A percentile compares a stretch with the other conserved stretches of the same genome.
phyloP scores from a whole-genome alignment of 805 yeast genomes.

The Tetrapisispora iriomotensis region DNA sequence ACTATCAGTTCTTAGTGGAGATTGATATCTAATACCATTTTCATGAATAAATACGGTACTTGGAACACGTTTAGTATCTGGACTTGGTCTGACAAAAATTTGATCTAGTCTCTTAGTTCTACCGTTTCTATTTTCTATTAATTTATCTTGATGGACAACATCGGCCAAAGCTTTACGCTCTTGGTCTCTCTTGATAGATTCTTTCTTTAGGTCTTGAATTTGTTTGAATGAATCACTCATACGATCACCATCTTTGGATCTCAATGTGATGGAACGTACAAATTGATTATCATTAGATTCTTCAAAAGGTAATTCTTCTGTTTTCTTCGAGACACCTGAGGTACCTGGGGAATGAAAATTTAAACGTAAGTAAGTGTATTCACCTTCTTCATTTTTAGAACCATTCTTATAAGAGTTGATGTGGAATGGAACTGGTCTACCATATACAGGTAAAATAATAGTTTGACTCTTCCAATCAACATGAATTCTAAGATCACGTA shows the following conservation, averaged over 20 bases:
- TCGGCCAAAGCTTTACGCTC: constrained; percentile 90
- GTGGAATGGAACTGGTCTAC: constrained; percentile 97
- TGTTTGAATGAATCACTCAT: constrained; percentile 83
- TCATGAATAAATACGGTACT: constrained; percentile 88
- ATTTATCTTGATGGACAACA: constrained; percentile 83
- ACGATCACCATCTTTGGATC: constrained; percentile 85
- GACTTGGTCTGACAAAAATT: constrained; percentile 88
- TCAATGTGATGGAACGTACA: constrained; percentile 73
- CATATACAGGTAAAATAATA: constrained; percentile 80
- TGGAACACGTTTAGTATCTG: constrained; percentile 92
- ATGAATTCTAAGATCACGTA: constrained; percentile 74
- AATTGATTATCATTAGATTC: constrained; percentile 80
- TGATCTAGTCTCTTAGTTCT: constrained; percentile 81
- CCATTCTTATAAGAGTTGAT: constrained; percentile 91
- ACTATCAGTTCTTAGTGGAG: constrained; percentile 76
- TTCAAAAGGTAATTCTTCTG: constrained; percentile 83
- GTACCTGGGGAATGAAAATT: constrained; percentile 91
- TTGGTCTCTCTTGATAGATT: constrained; percentile 78
- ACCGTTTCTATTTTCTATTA: constrained; percentile 71
- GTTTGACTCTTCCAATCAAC: constrained; percentile 86
- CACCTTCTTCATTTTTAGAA: constrained; percentile 93
- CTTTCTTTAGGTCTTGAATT: constrained; percentile 86
- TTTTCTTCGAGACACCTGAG: constrained; percentile 53
- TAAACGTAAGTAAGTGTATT: constrained; percentile 78
- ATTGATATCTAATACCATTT: constrained; percentile 90